Conservation (phyloP, 1,139 yeast genomes). For the Trichomonascaceae sp. region DNA sequence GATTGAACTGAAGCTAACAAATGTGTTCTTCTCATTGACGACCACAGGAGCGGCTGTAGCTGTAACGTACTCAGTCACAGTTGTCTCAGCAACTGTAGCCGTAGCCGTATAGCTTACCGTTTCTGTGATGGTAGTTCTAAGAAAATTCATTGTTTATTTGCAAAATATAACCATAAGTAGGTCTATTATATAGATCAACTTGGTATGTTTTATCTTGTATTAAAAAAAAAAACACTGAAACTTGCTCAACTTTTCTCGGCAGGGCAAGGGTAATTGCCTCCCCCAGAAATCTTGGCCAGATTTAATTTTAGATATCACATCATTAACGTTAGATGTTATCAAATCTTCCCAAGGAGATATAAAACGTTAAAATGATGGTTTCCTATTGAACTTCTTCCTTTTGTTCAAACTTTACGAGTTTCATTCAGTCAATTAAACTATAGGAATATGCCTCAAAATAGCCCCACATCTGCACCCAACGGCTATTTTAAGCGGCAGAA, state of each 20-base stretch:
- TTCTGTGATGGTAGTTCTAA: slow-evolving; percentile 1
- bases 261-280: background rate
- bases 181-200: background rate
- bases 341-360: background rate
- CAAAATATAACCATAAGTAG: too few species aligned
- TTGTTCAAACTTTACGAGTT: background rate
- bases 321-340: too few species aligned
- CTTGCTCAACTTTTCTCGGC: background rate
- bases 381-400: background rate
- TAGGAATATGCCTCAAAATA: background rate
- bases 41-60: slow-evolving; percentile 6
- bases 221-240: background rate
- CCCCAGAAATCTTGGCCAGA: too few species aligned
- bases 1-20: slow-evolving; percentile 1
- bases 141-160: background rate
- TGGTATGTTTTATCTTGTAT: too few species aligned
- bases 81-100: slow-evolving; percentile 1
- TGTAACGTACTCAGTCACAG: slow-evolving; percentile 9
- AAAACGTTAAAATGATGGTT: background rate
- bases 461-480: background rate
- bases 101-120: background rate
- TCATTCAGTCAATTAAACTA: background rate
- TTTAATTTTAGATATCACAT: too few species aligned
- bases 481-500: too few species aligned
- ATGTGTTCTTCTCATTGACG: slow-evolving; percentile 9